Evolutionary conservation across 2,329 filamentous ascomycete species (phyloP).

Genomic region (Aspergillus sp.): DNA sequence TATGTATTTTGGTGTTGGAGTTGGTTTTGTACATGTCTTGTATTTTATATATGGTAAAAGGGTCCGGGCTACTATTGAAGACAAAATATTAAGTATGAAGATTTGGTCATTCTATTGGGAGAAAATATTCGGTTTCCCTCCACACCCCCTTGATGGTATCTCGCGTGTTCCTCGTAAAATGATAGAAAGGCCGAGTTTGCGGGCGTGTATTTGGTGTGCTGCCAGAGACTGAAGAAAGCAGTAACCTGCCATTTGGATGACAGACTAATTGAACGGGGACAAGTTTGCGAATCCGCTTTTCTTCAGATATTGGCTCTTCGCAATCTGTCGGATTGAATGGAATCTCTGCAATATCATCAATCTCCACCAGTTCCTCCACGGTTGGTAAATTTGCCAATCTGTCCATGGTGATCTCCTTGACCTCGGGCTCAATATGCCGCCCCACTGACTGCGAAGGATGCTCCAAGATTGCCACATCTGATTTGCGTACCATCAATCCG

Average conservation of each 20-base stretch:
- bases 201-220: not conserved
- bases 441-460: not conserved
- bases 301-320: not conserved
- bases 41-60: no score
- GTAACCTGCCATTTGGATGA: not conserved
- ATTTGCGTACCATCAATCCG: not conserved
- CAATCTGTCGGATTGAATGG: no score
- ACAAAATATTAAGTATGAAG: no score
- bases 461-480: not conserved
- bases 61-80: no score
- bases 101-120: not conserved
- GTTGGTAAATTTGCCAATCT: not conserved
- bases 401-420: not conserved
- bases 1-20: not conserved
- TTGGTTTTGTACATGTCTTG: no score
- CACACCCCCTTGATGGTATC: not conserved
- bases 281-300: not conserved
- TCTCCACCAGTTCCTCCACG: not conserved
- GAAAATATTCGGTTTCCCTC: not conserved
- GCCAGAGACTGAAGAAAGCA: no score
- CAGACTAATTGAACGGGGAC: not conserved
- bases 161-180: not conserved
- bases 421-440: not conserved
- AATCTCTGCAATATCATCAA: not conserved
- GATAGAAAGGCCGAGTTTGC: not conserved